Base-by-base conservation (phyloP, 2,329 filamentous ascomycete species). In the Microsporum ferrugineum region DNA sequence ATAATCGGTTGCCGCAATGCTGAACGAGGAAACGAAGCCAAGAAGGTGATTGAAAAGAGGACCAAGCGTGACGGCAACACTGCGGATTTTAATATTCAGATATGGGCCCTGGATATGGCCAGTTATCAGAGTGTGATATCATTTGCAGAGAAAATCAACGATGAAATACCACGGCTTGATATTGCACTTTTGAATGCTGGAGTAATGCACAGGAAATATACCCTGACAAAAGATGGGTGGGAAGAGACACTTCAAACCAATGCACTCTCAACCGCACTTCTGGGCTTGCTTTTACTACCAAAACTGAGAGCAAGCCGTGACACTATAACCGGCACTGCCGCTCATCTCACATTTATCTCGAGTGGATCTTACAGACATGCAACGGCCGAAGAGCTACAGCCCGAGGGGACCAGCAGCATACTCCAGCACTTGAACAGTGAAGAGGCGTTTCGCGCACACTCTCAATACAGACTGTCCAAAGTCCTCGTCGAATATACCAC, bases 201-300 rank as follows among this genome's bases (percentile, higher is more conserved):
- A n/a, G 58, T 77, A 3, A 74, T 74, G 63, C 72, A 73, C 53
- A 68, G 72, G 12, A 66, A 71, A 27, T 78, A 74, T 63, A 64
- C 62, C 2, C 61, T 66, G 0, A 74, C 74, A 0, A 57, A 69
- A 1, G 76, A 78, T 36, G 80, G 77, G 4, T 82, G 76, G 72
- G 80, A 83, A 62, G 72, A 77, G 59, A 79, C 76, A 1, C 64
- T 86, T 8, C 82, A 85, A 67, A 79, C 84, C 64, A 85, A 85
- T 66, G 75, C 78, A 0, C 70, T 86, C 1, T 82, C 81, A 1
- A 85, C 81, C 0, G 74, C 77, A 5, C 72, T 84, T 0, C 70
- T 86, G 5, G 80, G 75, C 0, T 64, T 84, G 2, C 68, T 84
- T 1, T 72, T 86, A 8, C 70, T 82, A 1, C 79, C 78, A 0